Percentiles rank a stretch among this genome's conserved stretches.
Evolutionary conservation across 2,329 filamentous ascomycete genomes (phyloP).

Genomic region (Neopestalotiopsis sp.): DNA sequence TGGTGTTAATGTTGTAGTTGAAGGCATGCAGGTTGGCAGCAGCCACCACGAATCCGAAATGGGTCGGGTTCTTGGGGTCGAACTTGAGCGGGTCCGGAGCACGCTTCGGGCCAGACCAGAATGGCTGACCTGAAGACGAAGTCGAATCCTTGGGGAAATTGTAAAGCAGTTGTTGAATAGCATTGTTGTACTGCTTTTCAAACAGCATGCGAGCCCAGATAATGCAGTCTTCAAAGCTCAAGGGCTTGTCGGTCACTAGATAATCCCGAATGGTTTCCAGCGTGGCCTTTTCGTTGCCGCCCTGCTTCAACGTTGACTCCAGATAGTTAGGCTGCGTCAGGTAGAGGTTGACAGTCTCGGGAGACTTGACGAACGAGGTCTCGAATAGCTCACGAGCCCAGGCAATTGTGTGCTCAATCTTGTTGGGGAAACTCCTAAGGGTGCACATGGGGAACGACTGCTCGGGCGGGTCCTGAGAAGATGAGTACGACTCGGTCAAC

Average conservation of each 20-base stretch:
- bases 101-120: slow-evolving; percentile 99
- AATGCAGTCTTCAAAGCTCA: slow-evolving; percentile 95
- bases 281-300: slow-evolving; percentile 93
- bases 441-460: slow-evolving; percentile 99
- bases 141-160: slow-evolving; percentile 96
- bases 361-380: slow-evolving; percentile 88
- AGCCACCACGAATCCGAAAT: slow-evolving; percentile 86
- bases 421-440: slow-evolving; percentile 94
- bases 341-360: slow-evolving; percentile 93
- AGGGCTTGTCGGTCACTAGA: slow-evolving; percentile 87
- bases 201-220: slow-evolving; percentile 94
- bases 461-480: slow-evolving; percentile 95
- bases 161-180: slow-evolving; percentile 91
- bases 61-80: slow-evolving; percentile 80
- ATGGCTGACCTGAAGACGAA: slow-evolving; percentile 86
- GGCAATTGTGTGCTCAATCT: slow-evolving; percentile 97
- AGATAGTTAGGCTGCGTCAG: slow-evolving; percentile 91
- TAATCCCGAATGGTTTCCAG: slow-evolving; percentile 89
- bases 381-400: slow-evolving; percentile 98
- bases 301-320: slow-evolving; percentile 84
- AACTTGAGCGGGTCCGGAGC: slow-evolving; percentile 92
- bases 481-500: slow-evolving; percentile 95
- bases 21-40: slow-evolving; percentile 94
- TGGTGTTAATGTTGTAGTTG: slow-evolving; percentile 96
- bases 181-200: slow-evolving; percentile 96